Evolutionary conservation across 2,329 filamentous ascomycete species (phyloP), one percentile per base, ranked within the genome.

Genomic region (Stachybotrys elegans): DNA sequence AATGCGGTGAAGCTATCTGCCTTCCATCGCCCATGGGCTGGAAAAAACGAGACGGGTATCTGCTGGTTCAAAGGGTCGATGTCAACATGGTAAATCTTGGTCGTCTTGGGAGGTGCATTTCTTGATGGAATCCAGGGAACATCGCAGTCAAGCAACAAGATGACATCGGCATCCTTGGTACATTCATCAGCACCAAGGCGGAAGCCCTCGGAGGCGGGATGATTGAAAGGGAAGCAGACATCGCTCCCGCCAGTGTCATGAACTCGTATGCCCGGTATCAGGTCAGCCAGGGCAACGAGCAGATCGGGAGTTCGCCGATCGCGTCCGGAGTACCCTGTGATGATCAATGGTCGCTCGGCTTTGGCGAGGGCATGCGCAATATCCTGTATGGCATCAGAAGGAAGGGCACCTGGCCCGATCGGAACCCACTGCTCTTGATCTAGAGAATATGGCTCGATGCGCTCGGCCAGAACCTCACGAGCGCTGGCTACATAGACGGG

Each of bases 91-190:
- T 78, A 80, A 44, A 84, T 65, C 44, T 68, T 70, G 12, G 75
- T 73, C 7, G 72, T 68, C 3, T 68, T 59, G 2, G 59, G 59
- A 1, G 80, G 79, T 48, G 69, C 69, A 60, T 76, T 79, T 19
- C 81, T 80, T 0, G 88, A 93, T 13, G 84, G 82, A 45, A 96
- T 90, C 88, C 89, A 95, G 0, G 91, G 90, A 1, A 95, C 88
- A 59, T 95, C 90, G 53, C 88, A 93, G 63, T 95, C 86, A 17
- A 94, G 60, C 4, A 95, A 83, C 1, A 95, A 53, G 49, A 95
- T 93, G 22, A 89, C 79, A 60, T 95, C 91, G 1, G 91, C 88
- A 1, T 79, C 79, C 47, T 74, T 76, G 59, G 95, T 86, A 23
- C 73, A 72, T 3, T 86, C 79, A 41, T 94, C 85, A 4, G 78